Evolutionary conservation across 1,139 yeast genomes (phyloP), one percentile per base, ranked within the genome.

Genomic region (Candida smagusa): DNA sequence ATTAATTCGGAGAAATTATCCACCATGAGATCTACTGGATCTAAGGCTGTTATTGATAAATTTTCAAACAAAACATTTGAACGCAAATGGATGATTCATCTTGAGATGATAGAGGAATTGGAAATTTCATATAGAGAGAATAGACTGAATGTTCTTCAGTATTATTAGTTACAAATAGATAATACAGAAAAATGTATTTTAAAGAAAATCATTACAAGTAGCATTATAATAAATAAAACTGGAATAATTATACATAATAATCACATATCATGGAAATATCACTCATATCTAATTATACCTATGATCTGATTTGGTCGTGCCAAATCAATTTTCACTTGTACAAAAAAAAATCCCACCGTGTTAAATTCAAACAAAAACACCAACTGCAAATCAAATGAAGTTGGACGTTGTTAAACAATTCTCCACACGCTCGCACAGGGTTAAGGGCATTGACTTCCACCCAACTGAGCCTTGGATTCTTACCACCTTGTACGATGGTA

Each of bases 381-480:
- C 33, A 29, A 25, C 34, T 24, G 19, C 11, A 9, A 27, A 9
- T 22, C 36, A 19, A 33, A 72, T 72, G 77, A 70, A 70, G 56
- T 67, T 72, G 65, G 76, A 68, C 63, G 68, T 67, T 42, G 63
- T 82, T 74, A 85, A 85, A 68, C 83, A 81, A 54, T 84, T 86
- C 61, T 81, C 85, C 52, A 78, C 89, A 45, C 84, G 97, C 53
- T 84, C 97, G 31, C 97, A 90, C 62, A 83, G 98, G 61, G 97
- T 92, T 59, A 92, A 92, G 65, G 97, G 97, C 39, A 85, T 92
- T 57, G 99, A 92, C 66, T 85, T 94, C 73, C 99, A 92, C 62
- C 98, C 98, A 25, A 73, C 89, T 16, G 98, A 92, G 61, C 97
- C 98, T 39, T 92, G 98, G 97, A 81, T 86, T 38, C 73, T 88